Evolutionary conservation across 225 moss, liverwort and hornwort genomes (phyloP), one percentile per base, ranked within the genome.

Genomic region (Polytrichum formosum): DNA sequence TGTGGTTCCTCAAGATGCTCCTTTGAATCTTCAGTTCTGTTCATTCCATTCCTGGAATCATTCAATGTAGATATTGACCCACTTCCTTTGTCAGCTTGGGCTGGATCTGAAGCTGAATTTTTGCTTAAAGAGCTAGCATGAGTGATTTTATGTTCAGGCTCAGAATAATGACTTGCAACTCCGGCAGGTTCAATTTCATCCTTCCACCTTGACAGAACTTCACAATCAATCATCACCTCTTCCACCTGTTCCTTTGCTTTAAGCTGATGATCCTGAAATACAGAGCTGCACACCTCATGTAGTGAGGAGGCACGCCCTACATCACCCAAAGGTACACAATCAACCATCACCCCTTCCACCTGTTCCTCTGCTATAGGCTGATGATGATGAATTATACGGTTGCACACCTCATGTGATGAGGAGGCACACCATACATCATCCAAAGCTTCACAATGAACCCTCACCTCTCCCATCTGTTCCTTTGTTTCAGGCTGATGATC

Each of bases 1-100:
- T 56, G 64, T 69, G 81, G 61, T 55, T 66, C 22, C 72, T 66
- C 74, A 37, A 64, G 73, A 8, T 53, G 65, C 76, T 78, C 77
- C 33, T 75, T 68, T 55, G 28, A 70, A 33, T 56, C 68, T 66
- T 70, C 53, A 70, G 53, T 65, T 21, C 53, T 33, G 58, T 26
- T 26, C 35, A 35, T 9, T 64, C 53, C 67, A 74, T 77, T 71
- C 30, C 72, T 64, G 53, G 18, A 18, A 21, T 63, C 72, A 64
- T 55, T 31, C 64, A 61, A n/a, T 61, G 61, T 28, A 67, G 61
- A 77, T 53, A 58, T 55, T 31, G 61, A 56, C 56, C 63, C 31
- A 56, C 60, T 64, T 60, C n/a, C 70, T 64, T 28, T 29, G 30
- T 37, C 63, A 75, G 26, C 19, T 55, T 60, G 67, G 67, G 70